Evolutionary conservation across 2,329 filamentous ascomycete species (phyloP).

Genomic region (Tolypocladium paradoxum): DNA sequence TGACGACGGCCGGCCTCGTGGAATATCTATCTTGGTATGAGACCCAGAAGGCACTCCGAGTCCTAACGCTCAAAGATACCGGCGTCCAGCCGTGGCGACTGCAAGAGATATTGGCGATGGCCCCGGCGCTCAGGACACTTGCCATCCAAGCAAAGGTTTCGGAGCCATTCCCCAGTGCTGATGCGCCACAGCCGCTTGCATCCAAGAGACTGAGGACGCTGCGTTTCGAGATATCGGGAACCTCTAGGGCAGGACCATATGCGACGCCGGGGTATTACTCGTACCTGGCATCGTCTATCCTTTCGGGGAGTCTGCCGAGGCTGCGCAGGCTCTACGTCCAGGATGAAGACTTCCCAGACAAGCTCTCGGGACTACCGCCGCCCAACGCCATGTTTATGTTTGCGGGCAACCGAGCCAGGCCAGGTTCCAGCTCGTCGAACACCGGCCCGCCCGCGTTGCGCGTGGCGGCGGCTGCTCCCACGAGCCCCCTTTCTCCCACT

Average conservation of each 20-base stretch:
- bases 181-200: slow-evolving; percentile 46
- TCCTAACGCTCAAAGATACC: slow-evolving; percentile 61
- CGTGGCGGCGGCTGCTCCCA: slow-evolving; percentile 9
- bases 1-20: slow-evolving; percentile 62
- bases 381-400: slow-evolving; percentile 33
- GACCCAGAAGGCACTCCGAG: slow-evolving; percentile 49
- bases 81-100: slow-evolving; percentile 54
- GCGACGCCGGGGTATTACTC: slow-evolving; percentile 61
- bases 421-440: slow-evolving; percentile 19
- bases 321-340: slow-evolving; percentile 75
- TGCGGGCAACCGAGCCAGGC: slow-evolving; percentile 17
- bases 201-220: slow-evolving; percentile 62
- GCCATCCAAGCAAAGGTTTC: slow-evolving; percentile 41
- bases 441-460: slow-evolving; percentile 6
- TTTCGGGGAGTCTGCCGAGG: slow-evolving; percentile 62
- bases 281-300: slow-evolving; percentile 75
- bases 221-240: slow-evolving; percentile 71
- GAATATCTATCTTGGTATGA: slow-evolving; percentile 54
- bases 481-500: slow-evolving; percentile 10
- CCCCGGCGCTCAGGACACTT: slow-evolving; percentile 46
- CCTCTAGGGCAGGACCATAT: slow-evolving; percentile 45
- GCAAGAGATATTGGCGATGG: slow-evolving; percentile 48
- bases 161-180: slow-evolving; percentile 36
- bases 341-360: slow-evolving; percentile 72
- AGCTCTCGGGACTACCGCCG: slow-evolving; percentile 61